phyloP scores from a whole-genome alignment of 1,139 yeast species.

The Pichia sp. region DNA sequence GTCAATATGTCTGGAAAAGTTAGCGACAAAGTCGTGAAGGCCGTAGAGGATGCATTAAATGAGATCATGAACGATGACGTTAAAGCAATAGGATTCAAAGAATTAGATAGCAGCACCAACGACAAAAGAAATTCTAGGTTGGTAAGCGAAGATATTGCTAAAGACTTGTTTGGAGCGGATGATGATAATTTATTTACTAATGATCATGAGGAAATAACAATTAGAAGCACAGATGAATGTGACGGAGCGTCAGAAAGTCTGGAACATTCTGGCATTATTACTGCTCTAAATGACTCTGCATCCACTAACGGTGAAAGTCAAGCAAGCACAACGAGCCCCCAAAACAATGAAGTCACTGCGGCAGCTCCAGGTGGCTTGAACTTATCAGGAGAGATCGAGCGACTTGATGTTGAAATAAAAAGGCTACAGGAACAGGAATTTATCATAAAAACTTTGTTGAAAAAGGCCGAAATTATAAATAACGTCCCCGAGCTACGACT shows the following conservation, averaged over 20 bases:
- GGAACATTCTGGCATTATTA: no score
- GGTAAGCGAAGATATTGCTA: constrained; percentile 27
- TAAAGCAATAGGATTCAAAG: not conserved
- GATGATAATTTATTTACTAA: constrained; percentile 18
- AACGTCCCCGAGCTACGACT: constrained; percentile 63
- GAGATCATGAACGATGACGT: constrained; percentile 42
- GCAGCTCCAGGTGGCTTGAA: constrained; percentile 61
- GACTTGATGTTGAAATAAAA: constrained; percentile 51
- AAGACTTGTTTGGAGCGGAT: constrained; percentile 34
- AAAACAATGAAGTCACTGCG: constrained; percentile 5
- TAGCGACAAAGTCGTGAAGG: constrained; percentile 44
- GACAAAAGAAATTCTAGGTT: constrained; percentile 20
- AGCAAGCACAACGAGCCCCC: no score
- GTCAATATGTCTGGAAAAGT: constrained; percentile 23
- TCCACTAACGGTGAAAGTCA: no score
- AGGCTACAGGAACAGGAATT: constrained; percentile 54
- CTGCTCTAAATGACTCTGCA: no score
- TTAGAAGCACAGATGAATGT: no score
- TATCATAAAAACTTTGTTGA: constrained; percentile 58
- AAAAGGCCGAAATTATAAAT: constrained; percentile 79
- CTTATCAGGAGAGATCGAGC: constrained; percentile 58
- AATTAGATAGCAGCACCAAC: not conserved
- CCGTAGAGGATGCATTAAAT: constrained; percentile 65
- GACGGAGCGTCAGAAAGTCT: no score
- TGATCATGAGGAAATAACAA: not conserved